Percentiles rank a stretch among this genome's conserved stretches.
phyloP scores from a whole-genome alignment of 192 early-diverging fungal genomes.

The Linnemannia zychae region DNA sequence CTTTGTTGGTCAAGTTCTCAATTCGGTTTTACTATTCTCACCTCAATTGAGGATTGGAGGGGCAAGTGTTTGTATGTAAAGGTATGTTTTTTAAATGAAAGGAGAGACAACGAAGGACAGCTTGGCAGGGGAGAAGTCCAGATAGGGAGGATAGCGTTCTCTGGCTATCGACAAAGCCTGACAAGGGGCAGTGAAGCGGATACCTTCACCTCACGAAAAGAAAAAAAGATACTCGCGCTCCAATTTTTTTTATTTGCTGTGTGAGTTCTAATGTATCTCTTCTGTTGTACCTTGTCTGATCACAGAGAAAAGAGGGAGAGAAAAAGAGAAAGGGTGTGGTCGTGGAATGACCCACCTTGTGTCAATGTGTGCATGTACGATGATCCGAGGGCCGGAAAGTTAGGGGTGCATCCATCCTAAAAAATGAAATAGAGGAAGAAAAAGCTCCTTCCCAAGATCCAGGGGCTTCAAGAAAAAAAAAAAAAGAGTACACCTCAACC shows the following conservation, averaged over 20 bases:
- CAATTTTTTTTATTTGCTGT: constrained; percentile 3
- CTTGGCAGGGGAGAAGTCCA: neutral
- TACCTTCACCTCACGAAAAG: too few species aligned
- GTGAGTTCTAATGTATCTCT: neutral
- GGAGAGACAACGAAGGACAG: neutral
- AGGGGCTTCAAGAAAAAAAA: neutral
- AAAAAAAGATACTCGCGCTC: neutral
- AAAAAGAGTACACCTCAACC: neutral
- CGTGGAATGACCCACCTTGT: constrained; percentile 1
- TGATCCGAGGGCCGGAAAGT: constrained; percentile 1
- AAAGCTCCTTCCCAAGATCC: neutral
- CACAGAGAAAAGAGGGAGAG: neutral
- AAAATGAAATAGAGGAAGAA: neutral
- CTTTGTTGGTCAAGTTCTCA: neutral
- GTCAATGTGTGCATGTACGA: neutral
- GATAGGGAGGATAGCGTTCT: too few species aligned
- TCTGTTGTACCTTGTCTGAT: too few species aligned
- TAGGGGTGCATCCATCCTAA: constrained; percentile 1
- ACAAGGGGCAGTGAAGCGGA: too few species aligned
- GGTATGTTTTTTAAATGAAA: neutral
- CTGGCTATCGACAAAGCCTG: too few species aligned
- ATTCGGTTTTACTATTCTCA: neutral
- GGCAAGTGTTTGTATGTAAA: neutral
- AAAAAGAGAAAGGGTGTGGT: neutral
- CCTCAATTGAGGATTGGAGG: neutral